Conservation (phyloP, 768 basidiomycete genomes). For the Cystobasidium ongulense region DNA sequence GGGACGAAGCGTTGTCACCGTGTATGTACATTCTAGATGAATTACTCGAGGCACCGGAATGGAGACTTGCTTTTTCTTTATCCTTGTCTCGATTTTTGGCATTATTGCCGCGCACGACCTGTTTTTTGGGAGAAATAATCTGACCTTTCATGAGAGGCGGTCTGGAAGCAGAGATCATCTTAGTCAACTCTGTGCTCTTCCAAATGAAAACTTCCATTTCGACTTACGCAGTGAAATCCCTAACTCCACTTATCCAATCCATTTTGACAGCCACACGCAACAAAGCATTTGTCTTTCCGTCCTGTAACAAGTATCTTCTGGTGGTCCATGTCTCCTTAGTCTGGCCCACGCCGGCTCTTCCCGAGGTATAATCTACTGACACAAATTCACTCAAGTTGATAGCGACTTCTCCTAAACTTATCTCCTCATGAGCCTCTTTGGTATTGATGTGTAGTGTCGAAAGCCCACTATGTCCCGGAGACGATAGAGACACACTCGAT, state of each 20-base stretch:
- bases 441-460: conserved; percentile 4
- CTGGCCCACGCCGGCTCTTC: not conserved
- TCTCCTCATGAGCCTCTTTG: conserved; percentile 35
- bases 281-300: conserved; percentile 40
- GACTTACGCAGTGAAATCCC: conserved; percentile 35
- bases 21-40: not conserved
- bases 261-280: conserved; percentile 40
- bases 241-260: conserved; percentile 38
- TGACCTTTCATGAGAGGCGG: conserved; percentile 12
- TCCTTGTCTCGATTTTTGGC: not conserved
- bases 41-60: not conserved
- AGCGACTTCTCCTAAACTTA: conserved; percentile 35
- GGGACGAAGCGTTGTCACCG: not conserved
- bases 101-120: not conserved
- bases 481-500: not conserved
- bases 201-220: not conserved
- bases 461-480: not conserved
- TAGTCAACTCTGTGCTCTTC: no score
- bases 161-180: no score
- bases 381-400: conserved; percentile 40
- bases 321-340: conserved; percentile 27
- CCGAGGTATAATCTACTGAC: not conserved
- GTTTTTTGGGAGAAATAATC: conserved; percentile 9
- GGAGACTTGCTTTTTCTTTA: not conserved
- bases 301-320: conserved; percentile 36